These are phyloP conservation scores for Pochonia chlamydosporia DNA, from an alignment of 2,329 filamentous ascomycete genomes.

Conservation along the genomic window DNA sequence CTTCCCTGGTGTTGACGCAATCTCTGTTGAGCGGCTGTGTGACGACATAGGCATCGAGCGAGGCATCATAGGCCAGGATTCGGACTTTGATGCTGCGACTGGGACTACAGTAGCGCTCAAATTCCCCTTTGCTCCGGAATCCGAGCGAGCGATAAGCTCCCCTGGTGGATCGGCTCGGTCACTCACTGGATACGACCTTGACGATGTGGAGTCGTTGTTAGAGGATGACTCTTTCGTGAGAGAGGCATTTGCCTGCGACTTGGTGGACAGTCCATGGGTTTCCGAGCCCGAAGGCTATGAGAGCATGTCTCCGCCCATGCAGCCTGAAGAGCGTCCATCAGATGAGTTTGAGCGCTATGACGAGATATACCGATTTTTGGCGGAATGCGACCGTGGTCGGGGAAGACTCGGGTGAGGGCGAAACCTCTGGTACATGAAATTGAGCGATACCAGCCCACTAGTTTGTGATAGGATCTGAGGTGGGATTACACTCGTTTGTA, in stretches of 20 bases:
- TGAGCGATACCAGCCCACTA: not conserved
- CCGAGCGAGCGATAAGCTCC: slow-evolving; percentile 33
- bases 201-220: slow-evolving; percentile 27
- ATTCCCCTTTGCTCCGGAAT: slow-evolving; percentile 76
- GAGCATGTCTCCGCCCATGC: slow-evolving; percentile 42
- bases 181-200: slow-evolving; percentile 33
- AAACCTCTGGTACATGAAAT: not conserved
- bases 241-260: slow-evolving; percentile 36
- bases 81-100: slow-evolving; percentile 60
- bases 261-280: slow-evolving; percentile 42
- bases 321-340: slow-evolving; percentile 37
- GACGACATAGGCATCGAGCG: slow-evolving; percentile 80
- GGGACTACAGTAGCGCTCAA: slow-evolving; percentile 70
- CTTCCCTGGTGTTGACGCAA: slow-evolving; percentile 84
- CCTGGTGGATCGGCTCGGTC: slow-evolving; percentile 44
- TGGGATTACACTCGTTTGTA: slow-evolving; percentile 18
- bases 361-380: slow-evolving; percentile 52
- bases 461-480: not conserved
- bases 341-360: slow-evolving; percentile 50
- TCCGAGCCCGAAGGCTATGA: slow-evolving; percentile 43
- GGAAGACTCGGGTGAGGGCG: slow-evolving; percentile 23
- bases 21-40: slow-evolving; percentile 76
- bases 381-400: slow-evolving; percentile 47
- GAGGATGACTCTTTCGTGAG: slow-evolving; percentile 29
- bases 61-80: slow-evolving; percentile 73